These are phyloP conservation scores for Fusarium tanahbumbuense DNA, from an alignment of 2,329 filamentous ascomycete species.

Conservation along the genomic window DNA sequence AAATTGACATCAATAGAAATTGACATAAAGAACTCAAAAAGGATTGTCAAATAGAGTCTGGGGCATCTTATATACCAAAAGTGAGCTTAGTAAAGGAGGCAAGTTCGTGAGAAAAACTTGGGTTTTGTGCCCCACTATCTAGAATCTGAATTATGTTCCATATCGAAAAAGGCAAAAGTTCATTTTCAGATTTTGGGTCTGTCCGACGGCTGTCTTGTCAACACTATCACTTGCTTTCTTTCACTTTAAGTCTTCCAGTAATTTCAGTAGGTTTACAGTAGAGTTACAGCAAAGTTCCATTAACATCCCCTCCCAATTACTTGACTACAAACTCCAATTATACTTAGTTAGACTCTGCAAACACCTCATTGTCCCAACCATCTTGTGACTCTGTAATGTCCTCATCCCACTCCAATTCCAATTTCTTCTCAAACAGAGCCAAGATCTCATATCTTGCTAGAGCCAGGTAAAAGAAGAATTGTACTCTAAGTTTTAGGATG, in stretches of 20 bases:
- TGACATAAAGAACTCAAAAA: accelerated
- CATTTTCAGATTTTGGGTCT: neutral
- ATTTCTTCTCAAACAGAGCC: too few relatives aligned
- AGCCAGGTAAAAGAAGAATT: too few relatives aligned
- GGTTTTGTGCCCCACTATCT: neutral
- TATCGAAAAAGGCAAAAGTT: too few relatives aligned
- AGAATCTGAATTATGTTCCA: neutral
- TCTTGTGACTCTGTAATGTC: too few relatives aligned
- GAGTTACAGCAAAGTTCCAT: neutral
- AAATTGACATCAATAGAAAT: accelerated
- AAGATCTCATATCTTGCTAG: too few relatives aligned
- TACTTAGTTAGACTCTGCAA: too few relatives aligned
- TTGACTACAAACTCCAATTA: too few relatives aligned
- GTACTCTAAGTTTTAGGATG: neutral
- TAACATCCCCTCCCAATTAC: neutral
- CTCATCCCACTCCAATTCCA: too few relatives aligned
- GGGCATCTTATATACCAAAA: accelerated
- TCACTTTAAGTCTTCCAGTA: neutral
- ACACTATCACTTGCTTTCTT: neutral
- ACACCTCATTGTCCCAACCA: too few relatives aligned
- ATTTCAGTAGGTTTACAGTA: too few relatives aligned
- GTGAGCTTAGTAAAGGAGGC: neutral
- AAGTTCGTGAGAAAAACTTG: neutral
- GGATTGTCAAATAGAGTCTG: accelerated
- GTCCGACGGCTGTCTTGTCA: neutral